phyloP scores from a whole-genome alignment of 2,329 filamentous ascomycete genomes.

The Clarireedia hainanense region DNA sequence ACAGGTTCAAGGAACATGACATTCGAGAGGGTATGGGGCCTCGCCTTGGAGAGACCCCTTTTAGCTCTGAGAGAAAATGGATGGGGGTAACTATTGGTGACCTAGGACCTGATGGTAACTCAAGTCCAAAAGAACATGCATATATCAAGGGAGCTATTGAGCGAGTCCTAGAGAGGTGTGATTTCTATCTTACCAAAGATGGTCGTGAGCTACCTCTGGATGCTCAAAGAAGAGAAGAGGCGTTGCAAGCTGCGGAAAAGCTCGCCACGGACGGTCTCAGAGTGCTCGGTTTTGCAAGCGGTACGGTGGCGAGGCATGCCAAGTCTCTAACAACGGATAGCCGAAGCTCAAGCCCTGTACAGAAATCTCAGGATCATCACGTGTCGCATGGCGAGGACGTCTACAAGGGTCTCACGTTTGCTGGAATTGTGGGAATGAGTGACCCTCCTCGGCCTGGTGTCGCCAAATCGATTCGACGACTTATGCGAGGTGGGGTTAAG shows the following conservation, averaged over 20 bases:
- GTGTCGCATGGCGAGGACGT: conserved; percentile 55
- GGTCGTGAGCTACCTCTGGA: conserved; percentile 84
- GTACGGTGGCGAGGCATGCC: conserved; percentile 49
- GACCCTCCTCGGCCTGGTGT: conserved; percentile 90
- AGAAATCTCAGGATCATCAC: conserved; percentile 17
- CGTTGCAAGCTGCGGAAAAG: conserved; percentile 67
- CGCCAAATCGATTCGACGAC: conserved; percentile 74
- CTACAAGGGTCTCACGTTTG: conserved; percentile 80
- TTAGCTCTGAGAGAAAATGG: conserved; percentile 97
- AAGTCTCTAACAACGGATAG: conserved; percentile 30
- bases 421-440: conserved; percentile 92
- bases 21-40: conserved; percentile 78
- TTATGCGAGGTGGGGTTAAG: conserved; percentile 91
- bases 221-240: conserved; percentile 63
- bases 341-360: conserved; percentile 46
- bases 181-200: conserved; percentile 81
- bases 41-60: conserved; percentile 79
- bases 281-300: conserved; percentile 90
- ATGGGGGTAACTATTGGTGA: conserved; percentile 86
- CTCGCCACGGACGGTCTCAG: conserved; percentile 88
- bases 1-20: conserved; percentile 86
- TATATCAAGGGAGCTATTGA: conserved; percentile 97
- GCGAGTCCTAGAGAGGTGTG: conserved; percentile 75
- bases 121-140: conserved; percentile 58
- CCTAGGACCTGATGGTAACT: conserved; percentile 23